Base-by-base conservation (phyloP, 2,329 filamentous ascomycete genomes). In the Albifimbria verrucaria region DNA sequence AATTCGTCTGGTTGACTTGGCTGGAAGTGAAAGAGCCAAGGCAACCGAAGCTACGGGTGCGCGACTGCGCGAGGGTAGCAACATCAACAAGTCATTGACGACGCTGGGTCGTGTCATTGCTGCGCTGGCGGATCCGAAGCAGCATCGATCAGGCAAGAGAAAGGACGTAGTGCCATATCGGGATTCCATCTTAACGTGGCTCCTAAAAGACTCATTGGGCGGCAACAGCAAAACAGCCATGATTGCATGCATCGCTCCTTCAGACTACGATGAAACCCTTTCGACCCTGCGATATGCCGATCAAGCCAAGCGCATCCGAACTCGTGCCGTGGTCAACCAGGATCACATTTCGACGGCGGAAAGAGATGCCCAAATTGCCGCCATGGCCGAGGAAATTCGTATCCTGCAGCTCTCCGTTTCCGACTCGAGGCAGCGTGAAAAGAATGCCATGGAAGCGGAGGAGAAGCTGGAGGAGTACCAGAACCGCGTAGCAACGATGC, bases 181-280 rank as follows among this genome's bases (percentile, higher is more conserved):
- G 58, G 94, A 99, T 72, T 96, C 91, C 2, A 87, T 88, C 60
- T 73, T 87, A 49, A 87, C 84, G 1, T 87, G 93, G 93, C 81
- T 99, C 4, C 80, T 99, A 58, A 97, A 97, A 69, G 94, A 99
- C 71, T 95, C 90, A 2, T 79, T 99, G 0, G 94, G 94, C 12
- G 94, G 94, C 52, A 99, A 99, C 79, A 93, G 88, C 66, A 99
- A 97, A 73, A 99, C 94, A 10, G 94, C 94, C 57, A 99, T 99
- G 94, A 97, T 99, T 64, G 94, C 94, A 9, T 97, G 94, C 69
- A 96, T 99, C 62, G 88, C 92, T 5, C 94, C 94, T 0, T 87
- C 90, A 1, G 94, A 99, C 73, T 97, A 99, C 67, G 94, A 99
- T 53, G 94, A 99, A 70, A 99, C 94, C 0, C 81, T 99, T 2